Conservation (phyloP, 352 stramenopile species). For the Phytophthora pistaciae region DNA sequence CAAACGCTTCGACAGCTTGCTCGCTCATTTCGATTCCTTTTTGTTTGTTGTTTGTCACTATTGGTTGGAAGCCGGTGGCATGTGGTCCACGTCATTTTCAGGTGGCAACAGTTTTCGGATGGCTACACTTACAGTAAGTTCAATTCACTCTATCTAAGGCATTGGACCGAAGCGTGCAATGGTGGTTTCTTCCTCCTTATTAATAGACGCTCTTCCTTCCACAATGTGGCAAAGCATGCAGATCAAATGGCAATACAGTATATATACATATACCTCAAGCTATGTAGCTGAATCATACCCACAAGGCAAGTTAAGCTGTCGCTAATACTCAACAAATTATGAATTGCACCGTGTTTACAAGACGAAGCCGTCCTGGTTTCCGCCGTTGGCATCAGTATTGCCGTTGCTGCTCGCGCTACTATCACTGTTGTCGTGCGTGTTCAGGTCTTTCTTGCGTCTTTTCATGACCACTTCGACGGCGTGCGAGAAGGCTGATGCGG, state of each 20-base stretch:
- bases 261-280: too few species aligned
- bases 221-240: background rate
- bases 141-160: too few species aligned
- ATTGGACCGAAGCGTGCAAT: background rate
- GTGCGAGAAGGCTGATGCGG: slow-evolving; percentile 41
- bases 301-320: background rate
- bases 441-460: slow-evolving; percentile 50
- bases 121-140: background rate
- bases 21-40: slow-evolving; percentile 55
- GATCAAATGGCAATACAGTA: too few species aligned
- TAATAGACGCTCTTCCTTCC: background rate
- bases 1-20: slow-evolving; percentile 68
- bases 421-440: slow-evolving; percentile 5
- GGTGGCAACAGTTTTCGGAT: background rate
- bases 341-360: slow-evolving; percentile 22
- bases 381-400: slow-evolving; percentile 4
- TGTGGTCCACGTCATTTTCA: slow-evolving; percentile 19
- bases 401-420: slow-evolving; percentile 4
- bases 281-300: too few species aligned
- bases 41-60: background rate
- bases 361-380: slow-evolving; percentile 13
- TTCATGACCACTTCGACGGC: slow-evolving; percentile 50
- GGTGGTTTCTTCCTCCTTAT: background rate
- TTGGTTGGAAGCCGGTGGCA: slow-evolving; percentile 24
- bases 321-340: background rate